Evolutionary conservation across 2,329 filamentous ascomycete genomes (phyloP).

Genomic region (Cercospora zeina): DNA sequence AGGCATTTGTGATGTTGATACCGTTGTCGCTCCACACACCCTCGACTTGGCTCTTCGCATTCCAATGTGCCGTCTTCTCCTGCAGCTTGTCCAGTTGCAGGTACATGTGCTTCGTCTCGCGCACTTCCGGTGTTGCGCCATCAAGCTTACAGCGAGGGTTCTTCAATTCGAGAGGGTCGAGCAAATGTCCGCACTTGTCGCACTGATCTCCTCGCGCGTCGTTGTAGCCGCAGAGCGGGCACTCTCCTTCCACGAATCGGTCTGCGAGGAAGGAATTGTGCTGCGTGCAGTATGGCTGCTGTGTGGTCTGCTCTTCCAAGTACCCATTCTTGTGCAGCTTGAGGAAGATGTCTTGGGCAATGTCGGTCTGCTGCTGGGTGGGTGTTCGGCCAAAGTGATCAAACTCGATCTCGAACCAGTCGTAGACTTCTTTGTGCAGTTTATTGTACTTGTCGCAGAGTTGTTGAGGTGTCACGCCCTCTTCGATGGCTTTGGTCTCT

Average conservation of each 20-base stretch:
- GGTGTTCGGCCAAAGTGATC: constrained; percentile 94
- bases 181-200: constrained; percentile 52
- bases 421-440: constrained; percentile 85
- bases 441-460: constrained; percentile 92
- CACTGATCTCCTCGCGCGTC: constrained; percentile 58
- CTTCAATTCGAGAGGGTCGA: constrained; percentile 61
- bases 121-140: constrained; percentile 73
- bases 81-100: constrained; percentile 83
- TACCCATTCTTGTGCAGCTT: constrained; percentile 87
- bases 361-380: constrained; percentile 83
- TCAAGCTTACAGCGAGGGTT: constrained; percentile 92
- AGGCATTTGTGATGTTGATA: constrained; percentile 72
- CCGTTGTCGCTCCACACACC: constrained; percentile 77
- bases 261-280: constrained; percentile 71
- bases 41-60: constrained; percentile 68
- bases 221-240: constrained; percentile 64
- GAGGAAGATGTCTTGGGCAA: constrained; percentile 86
- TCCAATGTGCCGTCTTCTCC: constrained; percentile 74
- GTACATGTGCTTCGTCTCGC: constrained; percentile 87
- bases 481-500: constrained; percentile 91
- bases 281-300: constrained; percentile 82
- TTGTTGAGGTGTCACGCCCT: constrained; percentile 75
- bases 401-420: constrained; percentile 95
- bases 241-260: constrained; percentile 79
- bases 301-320: constrained; percentile 81